These are phyloP conservation scores for Boletus patriciae DNA, from an alignment of 768 basidiomycete genomes.

Conservation along the genomic window DNA sequence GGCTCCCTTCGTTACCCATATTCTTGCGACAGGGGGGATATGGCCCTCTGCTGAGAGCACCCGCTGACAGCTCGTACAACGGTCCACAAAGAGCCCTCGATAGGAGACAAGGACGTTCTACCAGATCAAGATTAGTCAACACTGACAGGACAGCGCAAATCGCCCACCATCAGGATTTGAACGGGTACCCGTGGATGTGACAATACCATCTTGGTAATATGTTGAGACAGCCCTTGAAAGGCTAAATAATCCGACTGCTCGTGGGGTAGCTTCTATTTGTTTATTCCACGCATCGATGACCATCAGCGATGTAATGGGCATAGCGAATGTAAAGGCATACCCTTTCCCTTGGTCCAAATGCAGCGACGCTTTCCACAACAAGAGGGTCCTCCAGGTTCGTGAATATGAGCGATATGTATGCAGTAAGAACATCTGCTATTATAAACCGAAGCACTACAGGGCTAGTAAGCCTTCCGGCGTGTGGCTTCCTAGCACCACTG, in stretches of 20 bases:
- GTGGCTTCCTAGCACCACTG: constrained; percentile 7
- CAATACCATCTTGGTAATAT: constrained; percentile 60
- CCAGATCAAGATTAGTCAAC: neutral
- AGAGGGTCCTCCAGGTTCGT: constrained; percentile 38
- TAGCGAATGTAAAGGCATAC: constrained; percentile 33
- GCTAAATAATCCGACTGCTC: constrained; percentile 66
- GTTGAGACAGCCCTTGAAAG: constrained; percentile 65
- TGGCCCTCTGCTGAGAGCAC: constrained; percentile 71
- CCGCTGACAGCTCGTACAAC: constrained; percentile 59
- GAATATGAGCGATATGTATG: constrained; percentile 56
- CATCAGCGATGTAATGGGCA: constrained; percentile 3
- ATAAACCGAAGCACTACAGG: constrained; percentile 53
- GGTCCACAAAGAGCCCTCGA: constrained; percentile 58
- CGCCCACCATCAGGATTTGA: constrained; percentile 49
- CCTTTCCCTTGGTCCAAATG: constrained; percentile 72
- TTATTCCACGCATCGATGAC: neutral
- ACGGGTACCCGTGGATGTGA: constrained; percentile 53
- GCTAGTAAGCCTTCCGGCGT: constrained; percentile 18
- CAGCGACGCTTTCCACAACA: constrained; percentile 61
- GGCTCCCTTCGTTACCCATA: constrained; percentile 41
- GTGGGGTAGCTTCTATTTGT: constrained; percentile 59
- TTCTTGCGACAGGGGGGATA: constrained; percentile 66
- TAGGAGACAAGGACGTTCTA: constrained; percentile 59
- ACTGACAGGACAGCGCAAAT: neutral
- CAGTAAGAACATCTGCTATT: constrained; percentile 64